phyloP scores from a whole-genome alignment of 768 basidiomycete genomes.

The Fomitopsis pulvina region DNA sequence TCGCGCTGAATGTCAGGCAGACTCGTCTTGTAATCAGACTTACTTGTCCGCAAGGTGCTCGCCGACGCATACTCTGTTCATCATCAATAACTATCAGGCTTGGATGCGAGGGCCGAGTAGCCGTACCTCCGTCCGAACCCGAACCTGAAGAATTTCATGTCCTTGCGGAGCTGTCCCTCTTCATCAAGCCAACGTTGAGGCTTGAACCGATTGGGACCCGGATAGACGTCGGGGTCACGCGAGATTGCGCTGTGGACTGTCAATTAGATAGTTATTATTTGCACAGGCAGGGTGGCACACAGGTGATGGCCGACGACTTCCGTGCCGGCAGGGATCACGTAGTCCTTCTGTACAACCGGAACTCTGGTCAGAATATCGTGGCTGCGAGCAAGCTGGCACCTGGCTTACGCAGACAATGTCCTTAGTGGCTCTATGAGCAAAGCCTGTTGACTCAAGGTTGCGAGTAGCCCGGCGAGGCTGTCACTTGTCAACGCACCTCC shows the following conservation, averaged over 20 bases:
- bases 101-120: not conserved
- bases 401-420: constrained; percentile 54
- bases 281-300: constrained; percentile 15
- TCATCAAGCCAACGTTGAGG: constrained; percentile 39
- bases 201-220: constrained; percentile 37
- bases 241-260: constrained; percentile 8
- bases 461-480: not conserved
- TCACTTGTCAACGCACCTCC: constrained; percentile 25
- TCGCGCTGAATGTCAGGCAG: not conserved
- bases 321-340: constrained; percentile 34
- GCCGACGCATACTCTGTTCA: constrained; percentile 53
- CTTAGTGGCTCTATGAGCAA: constrained; percentile 56
- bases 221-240: constrained; percentile 24
- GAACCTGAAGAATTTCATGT: constrained; percentile 5
- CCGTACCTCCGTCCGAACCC: constrained; percentile 24
- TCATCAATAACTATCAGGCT: not conserved
- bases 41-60: constrained; percentile 43
- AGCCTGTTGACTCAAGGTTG: too few relatives aligned
- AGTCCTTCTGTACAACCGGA: constrained; percentile 21
- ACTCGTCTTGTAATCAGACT: not conserved
- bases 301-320: constrained; percentile 33
- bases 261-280: too few relatives aligned
- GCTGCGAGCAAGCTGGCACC: too few relatives aligned
- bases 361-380: not conserved
- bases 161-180: constrained; percentile 4